Evolutionary conservation across 768 basidiomycete species (phyloP).

Genomic region (Rhodotorula taiwanensis): DNA sequence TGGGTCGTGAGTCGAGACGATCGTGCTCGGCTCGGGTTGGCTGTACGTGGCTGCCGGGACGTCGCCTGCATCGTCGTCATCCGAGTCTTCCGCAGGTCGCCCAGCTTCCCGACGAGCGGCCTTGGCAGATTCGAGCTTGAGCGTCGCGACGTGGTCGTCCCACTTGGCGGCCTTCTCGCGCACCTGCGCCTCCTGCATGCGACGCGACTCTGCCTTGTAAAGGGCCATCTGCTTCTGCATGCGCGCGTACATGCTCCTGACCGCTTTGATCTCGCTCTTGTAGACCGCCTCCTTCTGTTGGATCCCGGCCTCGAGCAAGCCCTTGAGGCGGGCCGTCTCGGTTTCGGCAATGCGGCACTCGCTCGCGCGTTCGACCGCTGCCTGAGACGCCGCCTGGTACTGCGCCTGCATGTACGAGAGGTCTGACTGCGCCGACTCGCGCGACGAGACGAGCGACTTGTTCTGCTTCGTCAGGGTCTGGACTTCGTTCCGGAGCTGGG

Average conservation of each 20-base stretch:
- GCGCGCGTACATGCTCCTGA: constrained; percentile 1
- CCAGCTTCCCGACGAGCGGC: not conserved
- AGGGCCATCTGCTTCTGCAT: constrained; percentile 8
- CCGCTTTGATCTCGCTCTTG: not conserved
- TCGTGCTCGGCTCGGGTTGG: not conserved
- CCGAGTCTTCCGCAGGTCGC: constrained; percentile 3
- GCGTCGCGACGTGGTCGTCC: constrained; percentile 27
- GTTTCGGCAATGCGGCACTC: constrained; percentile 31
- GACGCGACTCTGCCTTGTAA: not conserved
- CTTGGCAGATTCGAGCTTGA: not conserved
- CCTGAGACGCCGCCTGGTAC: constrained; percentile 33
- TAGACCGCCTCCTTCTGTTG: constrained; percentile 26
- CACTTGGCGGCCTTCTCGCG: constrained; percentile 30
- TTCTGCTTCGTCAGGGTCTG: constrained; percentile 8
- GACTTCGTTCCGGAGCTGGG: constrained; percentile 15
- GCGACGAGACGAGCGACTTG: constrained; percentile 25
- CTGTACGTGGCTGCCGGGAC: not conserved
- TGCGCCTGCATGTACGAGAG: constrained; percentile 31
- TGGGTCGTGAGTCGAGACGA: no score
- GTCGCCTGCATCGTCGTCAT: constrained; percentile 3
- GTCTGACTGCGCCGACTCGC: constrained; percentile 28
- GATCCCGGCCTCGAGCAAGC: constrained; percentile 21
- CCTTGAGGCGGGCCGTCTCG: constrained; percentile 14
- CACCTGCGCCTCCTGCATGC: constrained; percentile 2
- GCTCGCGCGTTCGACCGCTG: constrained; percentile 28